Evolutionary conservation across 257 asterid genomes (phyloP), one percentile per base, ranked within the genome.

Genomic region (Cruciata laevipes): DNA sequence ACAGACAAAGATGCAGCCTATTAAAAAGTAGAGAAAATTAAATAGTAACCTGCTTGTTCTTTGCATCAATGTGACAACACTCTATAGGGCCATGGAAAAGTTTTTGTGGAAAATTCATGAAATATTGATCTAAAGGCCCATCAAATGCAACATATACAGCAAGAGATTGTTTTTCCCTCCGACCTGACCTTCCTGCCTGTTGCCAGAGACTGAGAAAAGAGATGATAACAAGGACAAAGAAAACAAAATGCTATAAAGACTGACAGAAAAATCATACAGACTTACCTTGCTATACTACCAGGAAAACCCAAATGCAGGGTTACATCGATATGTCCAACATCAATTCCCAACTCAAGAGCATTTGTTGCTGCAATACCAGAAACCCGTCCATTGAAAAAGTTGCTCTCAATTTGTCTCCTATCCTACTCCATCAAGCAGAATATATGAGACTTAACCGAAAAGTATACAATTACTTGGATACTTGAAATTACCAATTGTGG

Each of bases 281-380:
- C 58, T 49, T 83, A 89, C 98, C 97, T 93, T 65, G 99, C 87
- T 77, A 90, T 84, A 78, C 92, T 93, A 75, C 99, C 97, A 65
- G 99, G 99, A 80, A 93, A 93, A 7, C 99, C 99, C 73, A 93
- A 90, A 83, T 93, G 99, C 75, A 93, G 84, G 35, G 99, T 93
- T 66, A 73, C 95, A 71, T 93, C 99, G 77, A 93, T 85, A 75
- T 90, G 91, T 68, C 97, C 99, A 69, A 93, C 97, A 81, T 93
- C 99, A 70, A 93, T 93, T 68, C 97, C 99, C 80, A 93, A 76
- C 84, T 93, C 99, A 68, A 93, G 97, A 71, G 97, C 97, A 85
- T 81, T 93, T 70, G 99, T 93, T 77, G 96, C 99, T 76, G 95
- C 95, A 73, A 93, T 71, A 65, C 99, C 99, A 66, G 90, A 82